Evolutionary conservation across 164 flowering plant species (phyloP).

Genomic region (Amborella trichopoda): DNA sequence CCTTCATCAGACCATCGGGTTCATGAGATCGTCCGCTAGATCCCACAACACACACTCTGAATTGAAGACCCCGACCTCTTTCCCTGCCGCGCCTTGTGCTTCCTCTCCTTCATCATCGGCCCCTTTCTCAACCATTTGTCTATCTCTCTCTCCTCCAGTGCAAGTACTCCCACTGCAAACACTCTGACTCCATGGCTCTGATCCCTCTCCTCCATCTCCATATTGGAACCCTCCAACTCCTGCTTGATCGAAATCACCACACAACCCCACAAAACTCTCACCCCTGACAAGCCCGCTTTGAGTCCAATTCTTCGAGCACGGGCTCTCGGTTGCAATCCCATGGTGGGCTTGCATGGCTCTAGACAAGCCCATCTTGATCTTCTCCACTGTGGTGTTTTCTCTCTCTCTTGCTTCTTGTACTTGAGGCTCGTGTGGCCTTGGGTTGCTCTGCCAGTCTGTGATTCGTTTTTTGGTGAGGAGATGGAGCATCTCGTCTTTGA

Average conservation of each 20-base stretch:
- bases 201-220: slow-evolving; percentile 42
- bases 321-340: slow-evolving; percentile 23
- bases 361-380: slow-evolving; percentile 63
- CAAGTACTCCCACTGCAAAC: slow-evolving; percentile 69
- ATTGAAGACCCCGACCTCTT: slow-evolving; percentile 33
- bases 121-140: slow-evolving; percentile 20
- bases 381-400: slow-evolving; percentile 48
- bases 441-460: slow-evolving; percentile 44
- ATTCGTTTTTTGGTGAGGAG: slow-evolving; percentile 77
- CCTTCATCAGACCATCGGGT: slow-evolving; percentile 53
- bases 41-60: slow-evolving; percentile 81
- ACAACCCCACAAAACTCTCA: not conserved
- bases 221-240: slow-evolving; percentile 35
- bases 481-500: slow-evolving; percentile 98
- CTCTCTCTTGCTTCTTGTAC: slow-evolving; percentile 29
- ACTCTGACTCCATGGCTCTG: slow-evolving; percentile 84
- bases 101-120: slow-evolving; percentile 47
- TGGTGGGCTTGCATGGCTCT: slow-evolving; percentile 61
- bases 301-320: slow-evolving; percentile 25
- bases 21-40: slow-evolving; percentile 68
- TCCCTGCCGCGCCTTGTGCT: slow-evolving; percentile 29
- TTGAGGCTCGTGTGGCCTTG: slow-evolving; percentile 8
- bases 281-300: not conserved
- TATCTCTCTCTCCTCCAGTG: slow-evolving; percentile 50
- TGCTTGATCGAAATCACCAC: slow-evolving; percentile 9